Conservation (phyloP, 2,329 filamentous ascomycete genomes). For the Colletotrichum aenigma region DNA sequence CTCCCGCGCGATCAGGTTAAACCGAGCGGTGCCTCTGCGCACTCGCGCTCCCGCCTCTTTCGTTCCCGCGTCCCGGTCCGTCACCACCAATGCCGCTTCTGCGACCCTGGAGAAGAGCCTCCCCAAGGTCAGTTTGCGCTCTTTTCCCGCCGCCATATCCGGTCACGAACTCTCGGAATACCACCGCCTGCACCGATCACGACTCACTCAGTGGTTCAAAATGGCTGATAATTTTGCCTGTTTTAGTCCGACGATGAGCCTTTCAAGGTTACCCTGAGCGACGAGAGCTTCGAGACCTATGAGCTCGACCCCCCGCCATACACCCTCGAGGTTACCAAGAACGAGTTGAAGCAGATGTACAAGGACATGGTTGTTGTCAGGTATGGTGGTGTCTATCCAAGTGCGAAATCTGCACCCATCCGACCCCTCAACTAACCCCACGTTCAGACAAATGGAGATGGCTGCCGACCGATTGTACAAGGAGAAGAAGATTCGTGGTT, state of each 20-base stretch:
- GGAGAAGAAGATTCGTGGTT: slow-evolving; percentile 99
- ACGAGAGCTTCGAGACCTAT: slow-evolving; percentile 99
- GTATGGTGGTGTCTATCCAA: slow-evolving; percentile 56
- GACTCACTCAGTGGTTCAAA: background rate
- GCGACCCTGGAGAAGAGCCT: slow-evolving; percentile 82
- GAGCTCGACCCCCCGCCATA: slow-evolving; percentile 96
- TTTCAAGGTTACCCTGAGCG: slow-evolving; percentile 90
- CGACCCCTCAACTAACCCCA: slow-evolving; percentile 6
- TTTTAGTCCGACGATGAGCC: slow-evolving; percentile 87
- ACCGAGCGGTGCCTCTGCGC: slow-evolving; percentile 66
- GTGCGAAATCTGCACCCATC: background rate
- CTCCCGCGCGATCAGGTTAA: slow-evolving; percentile 69
- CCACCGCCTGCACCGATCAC: background rate
- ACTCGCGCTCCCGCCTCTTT: slow-evolving; percentile 48
- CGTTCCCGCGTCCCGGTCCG: slow-evolving; percentile 67
- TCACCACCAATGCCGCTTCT: slow-evolving; percentile 95
- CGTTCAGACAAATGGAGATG: slow-evolving; percentile 95
- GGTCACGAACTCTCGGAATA: background rate
- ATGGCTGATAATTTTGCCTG: slow-evolving; percentile 4
- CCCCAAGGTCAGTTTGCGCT: slow-evolving; percentile 46
- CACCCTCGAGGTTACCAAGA: slow-evolving; percentile 93
- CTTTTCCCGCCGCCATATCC: slow-evolving; percentile 9
- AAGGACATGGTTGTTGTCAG: slow-evolving; percentile 93
- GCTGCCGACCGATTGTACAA: slow-evolving; percentile 98
- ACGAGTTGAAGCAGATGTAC: slow-evolving; percentile 99